Evolutionary conservation across 2,329 filamentous ascomycete species (phyloP), one percentile per base, ranked within the genome.

Genomic region (Arthrobotrys sphaeroides): DNA sequence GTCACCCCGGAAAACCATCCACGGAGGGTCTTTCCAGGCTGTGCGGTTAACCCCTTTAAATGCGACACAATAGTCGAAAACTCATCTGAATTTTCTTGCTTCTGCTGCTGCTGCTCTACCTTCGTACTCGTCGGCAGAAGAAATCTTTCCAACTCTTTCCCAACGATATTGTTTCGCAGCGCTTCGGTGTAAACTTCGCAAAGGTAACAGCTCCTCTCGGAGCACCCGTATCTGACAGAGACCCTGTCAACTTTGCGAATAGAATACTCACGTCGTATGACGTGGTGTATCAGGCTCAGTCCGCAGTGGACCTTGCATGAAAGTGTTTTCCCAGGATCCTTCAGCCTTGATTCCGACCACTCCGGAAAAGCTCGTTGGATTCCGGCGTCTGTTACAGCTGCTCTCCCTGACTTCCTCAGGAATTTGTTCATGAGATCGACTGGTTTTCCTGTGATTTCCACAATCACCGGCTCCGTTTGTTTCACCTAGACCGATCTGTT

Each of bases 161-260:
- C 66, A 18, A 62, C 33, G 1, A 70, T 13, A 13, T 49, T 22
- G n/a, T 5, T 62, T 24, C 36, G 47, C 16, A 72, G 24, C 1
- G 22, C 57, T 10, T 64, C 47, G 3, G 64, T 28, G n/a, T 72
- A 72, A 22, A 38, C 45, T 10, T 72, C 67, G 22, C 67, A 72
- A n/a, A 72, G 67, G 38, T 62, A 72, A 16, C 67, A 72, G 16
- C 18, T 72, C 18, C 2, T 7, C 6, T 64, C 31, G 1, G 57
- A 72, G n/a, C 33, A 72, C 3, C 67, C 67, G 20, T 62, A 72
- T 26, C 47, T 13, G 6, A 64, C 2, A 40, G 62, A 2, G 0
- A 72, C 2, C 5, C 20, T 47, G 12, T 26, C 10, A 5, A 45
- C 9, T 18, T 53, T 10, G 12, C 24, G 36, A 9, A 18, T 20